Conservation (phyloP, 1,284 basidiomycete species). For the Cryptococcus hybrid region DNA sequence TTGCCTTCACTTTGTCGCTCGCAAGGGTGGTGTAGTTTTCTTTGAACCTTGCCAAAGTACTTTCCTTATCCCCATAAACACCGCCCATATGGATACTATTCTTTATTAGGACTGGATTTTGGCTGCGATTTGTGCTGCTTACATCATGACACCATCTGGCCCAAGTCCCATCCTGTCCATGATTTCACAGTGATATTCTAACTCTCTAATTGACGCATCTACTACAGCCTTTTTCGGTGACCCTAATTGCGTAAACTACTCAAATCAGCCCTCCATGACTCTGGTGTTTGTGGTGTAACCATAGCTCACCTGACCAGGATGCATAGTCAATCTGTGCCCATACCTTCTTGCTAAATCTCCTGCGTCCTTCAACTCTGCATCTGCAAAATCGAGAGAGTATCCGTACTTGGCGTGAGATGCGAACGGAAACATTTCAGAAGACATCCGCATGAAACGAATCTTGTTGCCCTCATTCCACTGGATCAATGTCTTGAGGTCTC, state of each 20-base stretch:
- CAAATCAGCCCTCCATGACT: not conserved
- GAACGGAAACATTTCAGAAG: constrained; percentile 88
- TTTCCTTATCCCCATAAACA: constrained; percentile 72
- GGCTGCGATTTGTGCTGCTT: constrained; percentile 2
- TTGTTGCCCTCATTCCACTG: constrained; percentile 78
- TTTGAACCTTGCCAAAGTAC: constrained; percentile 70
- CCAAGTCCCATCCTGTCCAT: constrained; percentile 70
- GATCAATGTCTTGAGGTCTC: constrained; percentile 69
- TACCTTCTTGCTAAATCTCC: constrained; percentile 73
- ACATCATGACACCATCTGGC: constrained; percentile 47
- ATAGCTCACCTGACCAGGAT: constrained; percentile 67
- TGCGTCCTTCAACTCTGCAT: constrained; percentile 47
- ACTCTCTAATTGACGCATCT: constrained; percentile 69
- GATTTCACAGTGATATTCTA: constrained; percentile 82
- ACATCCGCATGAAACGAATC: constrained; percentile 78
- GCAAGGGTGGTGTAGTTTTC: constrained; percentile 63
- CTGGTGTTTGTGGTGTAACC: not conserved
- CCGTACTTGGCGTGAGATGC: constrained; percentile 80
- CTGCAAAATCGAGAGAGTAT: constrained; percentile 62
- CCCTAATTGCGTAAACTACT: constrained; percentile 72
- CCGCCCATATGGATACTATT: constrained; percentile 57
- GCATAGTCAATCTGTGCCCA: constrained; percentile 77
- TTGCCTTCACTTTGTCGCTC: constrained; percentile 62
- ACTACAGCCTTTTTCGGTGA: constrained; percentile 72
- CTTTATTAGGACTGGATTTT: not conserved